These are phyloP conservation scores for Cladophialophora bantiana DNA, from an alignment of 2,329 filamentous ascomycete species.

Conservation along the genomic window DNA sequence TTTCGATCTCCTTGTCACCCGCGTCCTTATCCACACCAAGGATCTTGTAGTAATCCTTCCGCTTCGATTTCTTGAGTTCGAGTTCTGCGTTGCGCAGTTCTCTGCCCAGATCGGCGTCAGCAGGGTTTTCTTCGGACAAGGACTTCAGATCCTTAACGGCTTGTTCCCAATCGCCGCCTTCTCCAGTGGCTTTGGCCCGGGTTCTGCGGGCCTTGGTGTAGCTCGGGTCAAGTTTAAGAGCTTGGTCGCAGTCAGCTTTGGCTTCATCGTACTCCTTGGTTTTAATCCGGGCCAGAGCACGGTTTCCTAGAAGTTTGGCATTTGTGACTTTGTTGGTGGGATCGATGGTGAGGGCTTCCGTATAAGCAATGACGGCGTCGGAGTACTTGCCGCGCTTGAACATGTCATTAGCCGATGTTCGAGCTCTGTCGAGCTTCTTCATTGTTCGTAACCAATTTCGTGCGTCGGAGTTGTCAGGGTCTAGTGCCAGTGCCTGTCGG, in stretches of 20 bases:
- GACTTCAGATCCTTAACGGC: constrained; percentile 87
- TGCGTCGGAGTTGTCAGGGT: constrained; percentile 88
- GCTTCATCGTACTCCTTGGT: constrained; percentile 84
- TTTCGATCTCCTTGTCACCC: constrained; percentile 85
- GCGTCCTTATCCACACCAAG: constrained; percentile 87
- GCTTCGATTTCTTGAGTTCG: constrained; percentile 95
- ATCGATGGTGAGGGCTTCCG: constrained; percentile 82
- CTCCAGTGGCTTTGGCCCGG: constrained; percentile 86
- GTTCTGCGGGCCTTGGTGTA: constrained; percentile 94
- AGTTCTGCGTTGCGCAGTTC: constrained; percentile 90
- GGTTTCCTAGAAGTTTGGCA: constrained; percentile 92
- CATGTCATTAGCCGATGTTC: constrained; percentile 87
- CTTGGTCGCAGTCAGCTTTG: constrained; percentile 83
- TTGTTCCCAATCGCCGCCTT: constrained; percentile 89
- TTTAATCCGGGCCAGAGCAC: constrained; percentile 79
- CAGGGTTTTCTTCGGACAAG: constrained; percentile 80
- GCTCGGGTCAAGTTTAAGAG: constrained; percentile 78
- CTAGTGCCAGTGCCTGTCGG: constrained; percentile 84
- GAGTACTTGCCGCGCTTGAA: constrained; percentile 87
- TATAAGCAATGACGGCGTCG: constrained; percentile 83
- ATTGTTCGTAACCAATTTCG: constrained; percentile 88
- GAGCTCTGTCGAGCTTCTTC: constrained; percentile 90
- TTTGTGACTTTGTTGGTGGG: constrained; percentile 89
- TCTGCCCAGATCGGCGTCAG: constrained; percentile 78
- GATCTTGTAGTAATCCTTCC: constrained; percentile 99